Percentiles rank a stretch among this genome's conserved stretches.
Evolutionary conservation across 1,284 basidiomycete species (phyloP).

Genomic region (Rhizoctonia solani): DNA sequence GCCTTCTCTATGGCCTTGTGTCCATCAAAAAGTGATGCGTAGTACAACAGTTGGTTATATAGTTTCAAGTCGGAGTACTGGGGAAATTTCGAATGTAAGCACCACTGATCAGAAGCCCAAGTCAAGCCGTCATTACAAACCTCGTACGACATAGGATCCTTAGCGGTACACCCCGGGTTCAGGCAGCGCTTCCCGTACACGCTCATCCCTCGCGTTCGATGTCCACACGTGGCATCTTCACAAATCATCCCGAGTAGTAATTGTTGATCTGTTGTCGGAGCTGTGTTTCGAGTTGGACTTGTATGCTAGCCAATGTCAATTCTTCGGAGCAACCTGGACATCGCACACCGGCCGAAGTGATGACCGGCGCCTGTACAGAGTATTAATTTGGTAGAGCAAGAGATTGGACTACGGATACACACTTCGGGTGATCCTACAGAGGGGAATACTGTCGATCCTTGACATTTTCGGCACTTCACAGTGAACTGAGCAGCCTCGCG

Average conservation of each 20-base stretch:
- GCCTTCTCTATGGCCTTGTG: slow-evolving; percentile 64
- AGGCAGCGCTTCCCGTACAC: slow-evolving; percentile 88
- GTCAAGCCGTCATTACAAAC: slow-evolving; percentile 50
- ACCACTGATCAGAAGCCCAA: not conserved
- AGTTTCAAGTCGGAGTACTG: slow-evolving; percentile 83
- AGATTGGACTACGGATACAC: slow-evolving; percentile 50
- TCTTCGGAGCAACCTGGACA: slow-evolving; percentile 59
- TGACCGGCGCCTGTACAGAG: slow-evolving; percentile 37
- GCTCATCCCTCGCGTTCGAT: slow-evolving; percentile 86
- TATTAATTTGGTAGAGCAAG: slow-evolving; percentile 54
- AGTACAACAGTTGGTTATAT: slow-evolving; percentile 88
- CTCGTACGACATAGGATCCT: slow-evolving; percentile 72
- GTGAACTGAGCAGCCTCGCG: slow-evolving; percentile 70
- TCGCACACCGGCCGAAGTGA: slow-evolving; percentile 55
- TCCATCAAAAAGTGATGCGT: slow-evolving; percentile 73
- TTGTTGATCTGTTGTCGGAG: slow-evolving; percentile 76
- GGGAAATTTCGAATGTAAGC: slow-evolving; percentile 1
- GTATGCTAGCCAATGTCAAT: slow-evolving; percentile 65
- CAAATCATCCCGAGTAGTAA: slow-evolving; percentile 91
- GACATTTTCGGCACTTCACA: slow-evolving; percentile 76
- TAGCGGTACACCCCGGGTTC: slow-evolving; percentile 58
- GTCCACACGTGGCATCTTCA: slow-evolving; percentile 82
- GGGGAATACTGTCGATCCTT: slow-evolving; percentile 63
- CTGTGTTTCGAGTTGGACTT: slow-evolving; percentile 83
- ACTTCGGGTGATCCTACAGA: slow-evolving; percentile 71